Conservation (phyloP, 2,329 filamentous ascomycete genomes). For the Penicillium hesseltinei region DNA sequence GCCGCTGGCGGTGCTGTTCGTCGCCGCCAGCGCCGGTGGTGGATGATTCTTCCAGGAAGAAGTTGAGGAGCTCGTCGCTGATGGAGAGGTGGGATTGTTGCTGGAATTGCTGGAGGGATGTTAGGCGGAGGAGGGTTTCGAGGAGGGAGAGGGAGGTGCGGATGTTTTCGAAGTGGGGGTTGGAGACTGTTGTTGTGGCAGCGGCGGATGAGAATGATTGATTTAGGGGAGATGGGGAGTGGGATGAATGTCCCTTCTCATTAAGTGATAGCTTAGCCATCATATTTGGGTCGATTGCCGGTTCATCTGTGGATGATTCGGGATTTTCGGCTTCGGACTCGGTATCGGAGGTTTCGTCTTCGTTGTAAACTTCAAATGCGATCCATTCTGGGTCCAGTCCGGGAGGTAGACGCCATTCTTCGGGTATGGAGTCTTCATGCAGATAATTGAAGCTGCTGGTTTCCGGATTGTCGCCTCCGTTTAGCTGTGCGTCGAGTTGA, state of each 20-base stretch:
- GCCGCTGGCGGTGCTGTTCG: constrained; percentile 58
- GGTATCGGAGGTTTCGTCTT: constrained; percentile 58
- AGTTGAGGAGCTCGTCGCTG: constrained; percentile 82
- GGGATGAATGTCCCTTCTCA: constrained; percentile 27
- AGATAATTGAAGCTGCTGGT: constrained; percentile 21
- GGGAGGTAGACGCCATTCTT: constrained; percentile 62
- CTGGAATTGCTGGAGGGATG: constrained; percentile 86
- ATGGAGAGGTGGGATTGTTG: constrained; percentile 87
- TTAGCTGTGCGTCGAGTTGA: constrained; percentile 41
- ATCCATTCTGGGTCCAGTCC: constrained; percentile 89
- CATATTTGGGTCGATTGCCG: constrained; percentile 44
- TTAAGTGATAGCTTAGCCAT: constrained; percentile 51
- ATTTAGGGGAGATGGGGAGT: constrained; percentile 34
- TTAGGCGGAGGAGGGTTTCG: constrained; percentile 82
- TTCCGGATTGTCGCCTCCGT: constrained; percentile 12
- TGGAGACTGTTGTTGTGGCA: constrained; percentile 35
- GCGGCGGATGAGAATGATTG: constrained; percentile 18
- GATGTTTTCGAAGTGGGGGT: constrained; percentile 55
- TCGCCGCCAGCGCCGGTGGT: constrained; percentile 65
- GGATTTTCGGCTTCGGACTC: constrained; percentile 45
- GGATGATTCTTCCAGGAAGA: constrained; percentile 73
- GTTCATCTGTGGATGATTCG: constrained; percentile 15
- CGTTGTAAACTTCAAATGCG: constrained; percentile 78
- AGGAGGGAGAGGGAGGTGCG: constrained; percentile 74
- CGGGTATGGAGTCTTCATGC: constrained; percentile 34